phyloP scores from a whole-genome alignment of 805 yeast genomes.

The Candida chilensis region DNA sequence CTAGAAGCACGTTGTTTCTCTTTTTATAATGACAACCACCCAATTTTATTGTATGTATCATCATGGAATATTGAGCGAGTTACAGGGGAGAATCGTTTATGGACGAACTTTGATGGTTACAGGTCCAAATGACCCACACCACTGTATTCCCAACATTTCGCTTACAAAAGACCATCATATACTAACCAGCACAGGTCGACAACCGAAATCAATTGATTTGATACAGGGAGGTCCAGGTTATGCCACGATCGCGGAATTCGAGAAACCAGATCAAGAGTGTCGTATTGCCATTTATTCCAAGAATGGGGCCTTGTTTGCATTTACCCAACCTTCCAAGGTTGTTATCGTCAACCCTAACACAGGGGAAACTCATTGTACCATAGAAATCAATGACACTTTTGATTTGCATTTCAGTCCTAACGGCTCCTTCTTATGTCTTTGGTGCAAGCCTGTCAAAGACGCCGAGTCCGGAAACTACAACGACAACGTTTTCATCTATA shows the following conservation, averaged over 20 bases:
- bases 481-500: slow-evolving; percentile 75
- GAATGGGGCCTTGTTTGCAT: slow-evolving; percentile 62
- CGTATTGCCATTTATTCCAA: slow-evolving; percentile 61
- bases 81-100: no score
- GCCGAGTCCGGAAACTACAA: slow-evolving; percentile 66
- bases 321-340: slow-evolving; percentile 57
- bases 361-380: slow-evolving; percentile 33
- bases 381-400: slow-evolving; percentile 59
- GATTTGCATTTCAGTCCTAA: slow-evolving; percentile 86
- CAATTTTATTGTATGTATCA: no score
- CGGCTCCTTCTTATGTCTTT: slow-evolving; percentile 74
- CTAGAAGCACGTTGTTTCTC: no score
- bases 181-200: no score
- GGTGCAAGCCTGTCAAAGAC: slow-evolving; percentile 79
- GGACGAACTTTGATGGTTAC: no score
- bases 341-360: slow-evolving; percentile 46
- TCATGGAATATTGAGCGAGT: no score
- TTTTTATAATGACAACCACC: no score
- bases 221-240: slow-evolving; percentile 37
- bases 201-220: slow-evolving; percentile 46
- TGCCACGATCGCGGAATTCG: slow-evolving; percentile 14
- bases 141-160: no score
- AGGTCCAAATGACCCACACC: no score
- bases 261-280: slow-evolving; percentile 31
- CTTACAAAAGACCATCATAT: no score